These are phyloP conservation scores for Onygena corvina DNA, from an alignment of 2,329 filamentous ascomycete genomes.

Conservation along the genomic window DNA sequence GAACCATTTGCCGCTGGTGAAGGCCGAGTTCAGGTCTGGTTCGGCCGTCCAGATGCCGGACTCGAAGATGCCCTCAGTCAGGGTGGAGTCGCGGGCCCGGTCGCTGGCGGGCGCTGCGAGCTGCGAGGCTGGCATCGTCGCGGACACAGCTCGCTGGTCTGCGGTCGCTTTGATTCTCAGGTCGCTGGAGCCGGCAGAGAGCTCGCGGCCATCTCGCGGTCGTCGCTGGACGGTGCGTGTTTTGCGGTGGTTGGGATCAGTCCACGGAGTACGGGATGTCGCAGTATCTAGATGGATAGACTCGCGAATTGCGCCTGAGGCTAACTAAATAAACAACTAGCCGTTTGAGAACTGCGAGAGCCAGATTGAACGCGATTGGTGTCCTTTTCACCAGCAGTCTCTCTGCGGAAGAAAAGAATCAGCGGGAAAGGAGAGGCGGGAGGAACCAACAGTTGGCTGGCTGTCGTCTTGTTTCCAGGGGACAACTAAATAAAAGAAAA, in stretches of 20 bases:
- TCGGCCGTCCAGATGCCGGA: slow-evolving; percentile 15
- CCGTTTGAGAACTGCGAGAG: too few species aligned
- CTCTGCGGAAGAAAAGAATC: neutral
- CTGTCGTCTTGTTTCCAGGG: neutral
- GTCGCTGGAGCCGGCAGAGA: too few species aligned
- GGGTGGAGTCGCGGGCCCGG: slow-evolving; percentile 22
- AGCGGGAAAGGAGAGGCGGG: neutral
- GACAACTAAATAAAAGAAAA: neutral
- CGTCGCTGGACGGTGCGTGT: too few species aligned
- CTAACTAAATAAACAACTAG: too few species aligned
- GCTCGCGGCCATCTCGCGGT: too few species aligned
- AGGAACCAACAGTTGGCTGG: neutral
- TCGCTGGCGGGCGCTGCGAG: slow-evolving; percentile 24
- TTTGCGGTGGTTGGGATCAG: too few species aligned
- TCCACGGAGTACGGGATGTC: too few species aligned
- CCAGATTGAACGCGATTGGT: neutral
- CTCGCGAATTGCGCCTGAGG: neutral
- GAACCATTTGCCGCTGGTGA: slow-evolving; percentile 2
- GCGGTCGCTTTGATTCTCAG: too few species aligned
- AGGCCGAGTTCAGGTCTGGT: neutral
- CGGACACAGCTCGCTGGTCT: neutral
- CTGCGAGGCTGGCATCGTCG: neutral
- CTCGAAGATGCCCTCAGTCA: slow-evolving; percentile 23
- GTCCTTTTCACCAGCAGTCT: too few species aligned
- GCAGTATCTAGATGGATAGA: too few species aligned